These are phyloP conservation scores for Cyclocybe aegerita DNA, from an alignment of 768 basidiomycete genomes.

Conservation along the genomic window DNA sequence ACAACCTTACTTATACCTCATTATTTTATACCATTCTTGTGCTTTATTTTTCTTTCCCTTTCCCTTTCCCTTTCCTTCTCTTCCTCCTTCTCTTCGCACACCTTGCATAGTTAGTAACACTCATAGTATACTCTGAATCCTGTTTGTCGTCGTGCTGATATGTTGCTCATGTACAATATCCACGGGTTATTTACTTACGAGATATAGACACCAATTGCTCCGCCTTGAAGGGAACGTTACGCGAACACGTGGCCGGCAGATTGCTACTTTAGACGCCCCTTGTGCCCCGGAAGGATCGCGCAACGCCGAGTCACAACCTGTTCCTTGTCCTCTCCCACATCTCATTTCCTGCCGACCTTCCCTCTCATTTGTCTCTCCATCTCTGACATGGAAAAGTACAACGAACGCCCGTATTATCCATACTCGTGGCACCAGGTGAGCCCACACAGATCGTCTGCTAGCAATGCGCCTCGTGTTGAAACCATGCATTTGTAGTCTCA, in stretches of 20 bases:
- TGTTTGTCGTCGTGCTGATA: slow-evolving; percentile 7
- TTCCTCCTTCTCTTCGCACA: slow-evolving; percentile 5
- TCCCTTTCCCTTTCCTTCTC: slow-evolving; percentile 9
- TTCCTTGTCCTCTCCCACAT: slow-evolving; percentile 9
- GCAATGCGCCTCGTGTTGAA: slow-evolving; percentile 14
- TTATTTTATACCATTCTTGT: slow-evolving; percentile 9
- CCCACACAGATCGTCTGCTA: slow-evolving; percentile 6
- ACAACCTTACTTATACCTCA: slow-evolving; percentile 3
- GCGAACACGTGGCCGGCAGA: slow-evolving; percentile 21
- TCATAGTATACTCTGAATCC: slow-evolving; percentile 1
- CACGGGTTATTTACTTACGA: background rate
- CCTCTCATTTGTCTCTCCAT: background rate
- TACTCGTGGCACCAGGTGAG: slow-evolving; percentile 90
- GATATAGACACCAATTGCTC: background rate
- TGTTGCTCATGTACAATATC: slow-evolving; percentile 14
- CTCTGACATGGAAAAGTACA: slow-evolving; percentile 37
- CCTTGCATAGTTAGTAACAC: slow-evolving; percentile 4
- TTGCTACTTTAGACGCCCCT: slow-evolving; percentile 25
- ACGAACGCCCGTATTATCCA: slow-evolving; percentile 39
- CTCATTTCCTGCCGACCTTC: slow-evolving; percentile 9
- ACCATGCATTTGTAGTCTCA: slow-evolving; percentile 57
- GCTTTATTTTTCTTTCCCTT: background rate
- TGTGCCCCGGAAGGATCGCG: slow-evolving; percentile 16
- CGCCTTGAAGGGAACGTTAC: slow-evolving; percentile 3
- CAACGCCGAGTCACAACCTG: slow-evolving; percentile 20